phyloP scores from a whole-genome alignment of 2,329 filamentous ascomycete genomes.

The Claviceps purpurea region DNA sequence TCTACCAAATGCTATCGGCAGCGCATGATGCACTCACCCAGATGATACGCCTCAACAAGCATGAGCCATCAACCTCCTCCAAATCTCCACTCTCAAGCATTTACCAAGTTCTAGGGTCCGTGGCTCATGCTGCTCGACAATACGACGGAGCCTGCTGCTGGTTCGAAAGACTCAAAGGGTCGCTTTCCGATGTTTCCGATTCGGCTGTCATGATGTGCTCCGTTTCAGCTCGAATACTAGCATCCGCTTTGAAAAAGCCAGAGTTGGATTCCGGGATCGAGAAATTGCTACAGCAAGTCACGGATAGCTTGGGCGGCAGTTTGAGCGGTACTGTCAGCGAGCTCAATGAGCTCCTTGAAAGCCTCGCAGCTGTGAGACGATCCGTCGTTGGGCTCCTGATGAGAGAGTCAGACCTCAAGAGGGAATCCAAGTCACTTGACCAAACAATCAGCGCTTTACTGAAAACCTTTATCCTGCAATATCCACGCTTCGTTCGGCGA shows the following conservation, averaged over 20 bases:
- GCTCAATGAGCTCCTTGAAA: constrained; percentile 46
- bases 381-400: constrained; percentile 37
- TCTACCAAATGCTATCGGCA: constrained; percentile 22
- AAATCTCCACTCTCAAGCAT: constrained; percentile 32
- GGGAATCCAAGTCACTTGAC: constrained; percentile 6
- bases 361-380: constrained; percentile 41
- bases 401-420: constrained; percentile 12
- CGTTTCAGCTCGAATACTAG: constrained; percentile 39
- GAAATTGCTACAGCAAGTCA: constrained; percentile 31
- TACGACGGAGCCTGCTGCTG: constrained; percentile 41
- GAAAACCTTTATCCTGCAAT: constrained; percentile 42
- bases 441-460: constrained; percentile 25
- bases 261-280: constrained; percentile 24
- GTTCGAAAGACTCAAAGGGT: constrained; percentile 32
- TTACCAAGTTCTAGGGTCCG: constrained; percentile 38
- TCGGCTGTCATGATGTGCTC: constrained; percentile 38
- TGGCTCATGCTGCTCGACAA: constrained; percentile 31
- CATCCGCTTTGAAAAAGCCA: constrained; percentile 36
- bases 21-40: constrained; percentile 19
- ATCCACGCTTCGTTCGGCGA: constrained; percentile 45
- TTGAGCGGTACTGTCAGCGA: constrained; percentile 46
- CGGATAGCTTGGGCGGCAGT: constrained; percentile 42
- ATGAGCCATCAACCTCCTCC: constrained; percentile 22
- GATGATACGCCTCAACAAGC: constrained; percentile 20
- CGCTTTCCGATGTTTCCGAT: constrained; percentile 25